Evolutionary conservation across 139 green algal species (phyloP).

Genomic region (Mychonastes homosphaera): DNA sequence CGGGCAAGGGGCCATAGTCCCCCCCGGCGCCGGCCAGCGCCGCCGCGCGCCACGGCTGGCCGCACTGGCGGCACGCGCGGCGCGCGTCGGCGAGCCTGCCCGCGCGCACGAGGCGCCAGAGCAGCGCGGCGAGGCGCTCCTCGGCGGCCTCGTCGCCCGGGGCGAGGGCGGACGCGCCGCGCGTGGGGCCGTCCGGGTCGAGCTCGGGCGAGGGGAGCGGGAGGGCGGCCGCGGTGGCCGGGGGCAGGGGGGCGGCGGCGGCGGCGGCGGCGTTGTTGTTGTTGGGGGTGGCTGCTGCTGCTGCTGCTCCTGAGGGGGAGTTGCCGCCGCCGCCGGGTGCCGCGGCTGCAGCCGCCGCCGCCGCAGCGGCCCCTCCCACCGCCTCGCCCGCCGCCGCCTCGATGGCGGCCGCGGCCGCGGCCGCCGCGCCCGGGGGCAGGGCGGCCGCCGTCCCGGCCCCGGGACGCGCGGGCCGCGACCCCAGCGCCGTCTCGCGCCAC

Average conservation of each 20-base stretch:
- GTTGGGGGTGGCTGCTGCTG: no score
- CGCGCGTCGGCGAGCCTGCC: slow-evolving; percentile 41
- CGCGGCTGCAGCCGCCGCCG: not conserved
- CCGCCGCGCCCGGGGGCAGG: no score
- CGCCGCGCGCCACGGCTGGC: slow-evolving; percentile 59
- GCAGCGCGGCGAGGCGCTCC: slow-evolving; percentile 38
- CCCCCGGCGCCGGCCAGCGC: slow-evolving; percentile 46
- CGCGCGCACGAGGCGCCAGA: slow-evolving; percentile 62
- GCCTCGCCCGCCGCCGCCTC: slow-evolving; percentile 1
- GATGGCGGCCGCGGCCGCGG: no score
- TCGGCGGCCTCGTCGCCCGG: slow-evolving; percentile 40
- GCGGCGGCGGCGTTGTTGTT: no score
- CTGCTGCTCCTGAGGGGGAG: no score
- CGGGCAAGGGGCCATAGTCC: slow-evolving; percentile 41
- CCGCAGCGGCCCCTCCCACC: slow-evolving; percentile 4
- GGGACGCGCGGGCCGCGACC: slow-evolving; percentile 8
- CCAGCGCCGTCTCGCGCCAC: slow-evolving; percentile 48
- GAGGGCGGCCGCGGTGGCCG: no score
- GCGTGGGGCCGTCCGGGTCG: slow-evolving; percentile 59
- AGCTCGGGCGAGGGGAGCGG: slow-evolving; percentile 57
- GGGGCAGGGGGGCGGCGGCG: no score
- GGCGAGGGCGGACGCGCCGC: slow-evolving; percentile 27
- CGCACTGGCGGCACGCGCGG: slow-evolving; percentile 37
- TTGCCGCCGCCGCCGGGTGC: no score
- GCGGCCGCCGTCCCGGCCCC: no score